These are phyloP conservation scores for Fraxinus baroniana DNA, from an alignment of 305 asterid species.

Conservation along the genomic window DNA sequence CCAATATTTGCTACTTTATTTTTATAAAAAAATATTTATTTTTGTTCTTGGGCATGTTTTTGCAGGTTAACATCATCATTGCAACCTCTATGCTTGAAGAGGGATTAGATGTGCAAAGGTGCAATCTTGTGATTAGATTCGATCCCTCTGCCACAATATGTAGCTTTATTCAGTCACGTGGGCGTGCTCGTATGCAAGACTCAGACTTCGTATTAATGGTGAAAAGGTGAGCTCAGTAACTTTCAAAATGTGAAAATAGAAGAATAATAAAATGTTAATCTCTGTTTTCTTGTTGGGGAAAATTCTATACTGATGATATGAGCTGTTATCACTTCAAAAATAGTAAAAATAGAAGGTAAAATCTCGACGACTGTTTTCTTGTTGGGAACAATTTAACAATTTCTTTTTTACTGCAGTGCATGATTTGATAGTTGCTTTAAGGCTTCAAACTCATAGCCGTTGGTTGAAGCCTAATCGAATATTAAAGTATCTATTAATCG, in stretches of 20 bases:
- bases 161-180: conserved; percentile 94
- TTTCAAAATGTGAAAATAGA: not conserved
- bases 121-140: conserved; percentile 87
- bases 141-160: conserved; percentile 75
- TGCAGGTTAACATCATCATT: conserved; percentile 78
- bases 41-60: not conserved
- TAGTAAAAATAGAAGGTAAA: not conserved
- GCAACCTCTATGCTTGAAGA: conserved; percentile 92
- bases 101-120: conserved; percentile 88
- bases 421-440: not conserved
- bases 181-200: conserved; percentile 86
- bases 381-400: not conserved
- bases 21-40: not conserved
- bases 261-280: not conserved
- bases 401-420: not conserved
- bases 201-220: conserved; percentile 77
- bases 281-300: not conserved
- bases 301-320: not conserved
- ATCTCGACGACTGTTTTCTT: not conserved
- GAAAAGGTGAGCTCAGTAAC: conserved; percentile 45
- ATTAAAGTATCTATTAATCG: not conserved
- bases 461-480: not conserved
- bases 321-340: not conserved
- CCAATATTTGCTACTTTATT: not conserved
- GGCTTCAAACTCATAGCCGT: not conserved